Evolutionary conservation across 169 alveolate species (phyloP), one percentile per base, ranked within the genome.

Genomic region (Miamiensis avidus): DNA sequence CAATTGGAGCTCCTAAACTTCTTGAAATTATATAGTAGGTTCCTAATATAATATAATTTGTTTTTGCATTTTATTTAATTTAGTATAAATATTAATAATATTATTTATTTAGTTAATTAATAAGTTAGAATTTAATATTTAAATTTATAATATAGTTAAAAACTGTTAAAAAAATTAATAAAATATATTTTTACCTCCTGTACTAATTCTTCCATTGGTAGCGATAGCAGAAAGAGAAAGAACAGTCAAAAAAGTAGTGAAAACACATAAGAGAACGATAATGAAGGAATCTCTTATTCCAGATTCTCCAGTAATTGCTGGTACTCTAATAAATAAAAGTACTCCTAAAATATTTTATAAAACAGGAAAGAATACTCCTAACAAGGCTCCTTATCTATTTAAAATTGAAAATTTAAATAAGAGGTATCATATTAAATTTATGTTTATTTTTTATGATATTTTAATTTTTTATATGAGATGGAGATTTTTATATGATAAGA

Each of bases 1-100:
- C 97, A 31, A 89, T 78, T 0, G 96, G 91, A n/a, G 97, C 94
- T 26, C 97, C 97, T n/a, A 94, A 74, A 11, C 95, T 90, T 65
- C 97, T 86, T 49, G 97, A 92, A 29, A 92, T 87, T 75, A 94
- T 31, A 78, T 84, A 94, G 87, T 94, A 94, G 0, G 93, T 89
- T 28, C 69, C 69, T 49, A 11, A 49, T 11, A 49, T 49, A 49
- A 49, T 49, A 49, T 11, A 49, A 49, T 11, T 11, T 49, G 20
- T 49, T 49, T 49, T 11, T 49, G 4, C 20, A 49, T 49, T 49
- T 49, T 49, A 49, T 49, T 49, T 49, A 49, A 11, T 49, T 11
- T 11, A 49, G 69, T 49, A 11, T 49, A n/a, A n/a, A n/a, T n/a
- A n/a, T n/a, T n/a, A n/a, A n/a, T n/a, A n/a, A n/a, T n/a, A n/a